Evolutionary conservation across 495 filamentous ascomycete species (phyloP), one percentile per base, ranked within the genome.

Genomic region (Daldinia decipiens): DNA sequence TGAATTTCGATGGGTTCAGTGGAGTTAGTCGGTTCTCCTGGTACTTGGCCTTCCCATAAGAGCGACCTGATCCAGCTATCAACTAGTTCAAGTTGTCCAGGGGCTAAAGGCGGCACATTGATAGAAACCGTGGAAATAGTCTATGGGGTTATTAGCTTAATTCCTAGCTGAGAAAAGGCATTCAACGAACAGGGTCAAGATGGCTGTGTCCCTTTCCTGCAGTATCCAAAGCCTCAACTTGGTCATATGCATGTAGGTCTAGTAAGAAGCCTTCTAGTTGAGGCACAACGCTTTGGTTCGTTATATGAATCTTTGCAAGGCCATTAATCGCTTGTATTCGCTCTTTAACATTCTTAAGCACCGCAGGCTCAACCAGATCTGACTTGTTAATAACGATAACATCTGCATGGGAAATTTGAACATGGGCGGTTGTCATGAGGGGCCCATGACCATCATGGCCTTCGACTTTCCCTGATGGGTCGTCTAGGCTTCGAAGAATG

Each of bases 351-450:
- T 65, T 76, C 11, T 86, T 80, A 12, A 99, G 81, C 67, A 97
- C 89, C 11, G 86, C 79, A 0, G 82, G 73, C 13, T 86, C 86
- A n/a, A 98, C 93, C 0, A 97, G 81, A 76, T 99, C 95, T n/a
- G 87, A 84, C 78, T 99, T 99, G 79, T 98, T 99, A 50, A 99
- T 86, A 43, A 99, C 87, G 19, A 99, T 86, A 15, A 97, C 92
- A 80, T 99, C 95, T n/a, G 95, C 96, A 76, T 98, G 94, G 2
- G 93, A 96, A 43, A 98, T 97, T 73, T 99, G 95, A 66, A 98
- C 86, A 79, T 98, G 95, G 24, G 96, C 96, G 47, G 92, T 97
- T 0, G 94, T 96, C 72, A 96, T 81, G 29, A 91, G 80, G 11
- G 90, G 88, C 0, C 91, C 91, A 38, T 69, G 78, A 13, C 78